Conservation (phyloP, 495 filamentous ascomycete genomes). For the Rhizodiscina lignyota region DNA sequence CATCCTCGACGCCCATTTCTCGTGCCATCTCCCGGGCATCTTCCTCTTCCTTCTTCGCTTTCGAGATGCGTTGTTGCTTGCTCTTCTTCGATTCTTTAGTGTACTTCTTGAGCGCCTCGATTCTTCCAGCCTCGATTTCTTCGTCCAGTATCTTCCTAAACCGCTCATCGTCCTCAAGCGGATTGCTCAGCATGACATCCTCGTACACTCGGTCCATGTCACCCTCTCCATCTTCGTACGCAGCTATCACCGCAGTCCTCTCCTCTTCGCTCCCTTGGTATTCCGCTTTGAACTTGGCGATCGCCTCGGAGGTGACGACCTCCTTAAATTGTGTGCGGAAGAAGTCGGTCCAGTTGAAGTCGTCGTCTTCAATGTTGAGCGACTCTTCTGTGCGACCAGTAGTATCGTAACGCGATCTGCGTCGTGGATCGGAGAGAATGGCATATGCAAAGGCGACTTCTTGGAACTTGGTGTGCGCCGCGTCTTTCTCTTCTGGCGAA, state of each 20-base stretch:
- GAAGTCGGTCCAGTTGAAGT: slow-evolving; percentile 82
- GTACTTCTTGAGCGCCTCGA: slow-evolving; percentile 50
- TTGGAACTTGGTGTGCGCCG: slow-evolving; percentile 70
- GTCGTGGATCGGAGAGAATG: slow-evolving; percentile 62
- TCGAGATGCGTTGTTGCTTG: slow-evolving; percentile 6
- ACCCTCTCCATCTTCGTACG: slow-evolving; percentile 53
- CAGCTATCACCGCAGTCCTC: slow-evolving; percentile 51
- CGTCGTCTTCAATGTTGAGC: slow-evolving; percentile 48
- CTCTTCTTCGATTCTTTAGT: slow-evolving; percentile 38
- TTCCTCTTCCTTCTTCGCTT: slow-evolving; percentile 29
- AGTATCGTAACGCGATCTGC: slow-evolving; percentile 70
- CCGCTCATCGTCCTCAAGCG: slow-evolving; percentile 71
- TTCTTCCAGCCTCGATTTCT: slow-evolving; percentile 54
- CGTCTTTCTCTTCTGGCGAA: slow-evolving; percentile 37
- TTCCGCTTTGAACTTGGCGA: slow-evolving; percentile 51
- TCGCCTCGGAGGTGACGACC: slow-evolving; percentile 46
- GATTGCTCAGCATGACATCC: slow-evolving; percentile 68
- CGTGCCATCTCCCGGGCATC: slow-evolving; percentile 60
- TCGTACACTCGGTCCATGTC: slow-evolving; percentile 63
- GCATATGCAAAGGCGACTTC: slow-evolving; percentile 85
- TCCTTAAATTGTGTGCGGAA: slow-evolving; percentile 67
- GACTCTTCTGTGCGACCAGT: slow-evolving; percentile 78
- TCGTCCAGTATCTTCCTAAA: slow-evolving; percentile 65
- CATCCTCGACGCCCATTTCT: slow-evolving; percentile 50
- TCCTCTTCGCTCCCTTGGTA: slow-evolving; percentile 90